Evolutionary conservation across 805 yeast genomes (phyloP).

Genomic region (Starmerella vaccinii): DNA sequence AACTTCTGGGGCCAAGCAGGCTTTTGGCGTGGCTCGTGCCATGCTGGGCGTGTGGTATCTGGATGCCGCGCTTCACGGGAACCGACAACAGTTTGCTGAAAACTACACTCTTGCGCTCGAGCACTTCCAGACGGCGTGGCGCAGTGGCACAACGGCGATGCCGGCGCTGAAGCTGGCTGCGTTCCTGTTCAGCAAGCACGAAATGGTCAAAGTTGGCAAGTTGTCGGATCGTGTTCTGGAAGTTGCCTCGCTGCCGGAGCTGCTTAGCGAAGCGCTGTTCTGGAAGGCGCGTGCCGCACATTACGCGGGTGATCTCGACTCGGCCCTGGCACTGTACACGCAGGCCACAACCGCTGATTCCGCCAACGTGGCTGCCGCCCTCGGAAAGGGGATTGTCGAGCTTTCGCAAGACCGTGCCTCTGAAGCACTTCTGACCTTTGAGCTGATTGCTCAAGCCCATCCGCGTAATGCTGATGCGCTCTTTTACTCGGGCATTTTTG

Average conservation of each 20-base stretch:
- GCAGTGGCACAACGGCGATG: slow-evolving; percentile 39
- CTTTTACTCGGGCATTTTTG: slow-evolving; percentile 47
- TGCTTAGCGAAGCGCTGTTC: slow-evolving; percentile 54
- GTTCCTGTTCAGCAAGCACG: slow-evolving; percentile 59
- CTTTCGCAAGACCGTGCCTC: slow-evolving; percentile 57
- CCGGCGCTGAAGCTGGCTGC: slow-evolving; percentile 58
- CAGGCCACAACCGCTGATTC: slow-evolving; percentile 56
- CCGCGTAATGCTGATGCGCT: slow-evolving; percentile 65
- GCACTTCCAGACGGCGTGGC: slow-evolving; percentile 34
- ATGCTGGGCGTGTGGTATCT: slow-evolving; percentile 59
- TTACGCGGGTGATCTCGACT: slow-evolving; percentile 47
- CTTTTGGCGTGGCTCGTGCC: slow-evolving; percentile 44
- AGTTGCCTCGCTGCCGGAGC: slow-evolving; percentile 33
- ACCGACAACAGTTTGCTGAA: slow-evolving; percentile 44
- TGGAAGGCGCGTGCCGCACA: slow-evolving; percentile 82
- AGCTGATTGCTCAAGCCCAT: slow-evolving; percentile 53
- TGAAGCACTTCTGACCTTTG: slow-evolving; percentile 81
- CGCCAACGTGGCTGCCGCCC: slow-evolving; percentile 53
- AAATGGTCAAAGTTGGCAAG: slow-evolving; percentile 47
- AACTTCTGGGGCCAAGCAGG: background rate
- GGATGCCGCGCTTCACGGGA: slow-evolving; percentile 52
- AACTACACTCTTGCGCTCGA: slow-evolving; percentile 52
- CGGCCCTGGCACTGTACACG: slow-evolving; percentile 62
- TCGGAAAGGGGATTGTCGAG: slow-evolving; percentile 82
- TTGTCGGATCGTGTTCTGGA: slow-evolving; percentile 45